Evolutionary conservation across 1,284 basidiomycete species (phyloP), one percentile per base, ranked within the genome.

Genomic region (Hymenochaete sp.): DNA sequence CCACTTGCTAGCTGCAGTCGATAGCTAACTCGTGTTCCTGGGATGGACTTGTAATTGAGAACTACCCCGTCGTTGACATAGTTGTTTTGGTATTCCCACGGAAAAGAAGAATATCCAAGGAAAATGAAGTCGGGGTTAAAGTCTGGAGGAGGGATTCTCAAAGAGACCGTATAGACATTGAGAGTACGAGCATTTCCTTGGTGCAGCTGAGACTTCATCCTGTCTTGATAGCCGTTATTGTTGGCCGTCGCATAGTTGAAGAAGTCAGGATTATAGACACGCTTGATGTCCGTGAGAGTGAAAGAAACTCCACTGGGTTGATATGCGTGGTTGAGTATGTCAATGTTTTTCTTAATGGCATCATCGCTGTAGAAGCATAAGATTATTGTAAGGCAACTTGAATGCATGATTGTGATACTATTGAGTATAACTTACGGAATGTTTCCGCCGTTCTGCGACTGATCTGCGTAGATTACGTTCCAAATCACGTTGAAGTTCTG

Each of bases 281-380:
- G 57, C 16, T 62, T 62, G 16, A 62, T 63, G 33, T 58, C 58
- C 44, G 60, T 64, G 24, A 70, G 59, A 0, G 51, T 54, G 59
- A 70, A 77, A 14, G 59, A 56, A 40, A 76, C 62, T 7, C 69
- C 68, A 38, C 65, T 57, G 14, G 53, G 52, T 4, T 61, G 50
- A 55, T 72, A 77, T 46, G 67, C 70, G 16, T 53, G 29, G 58
- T 77, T 78, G 55, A 77, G 56, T 16, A 67, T 67, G 18, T 49
- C 29, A 42, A 76, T 71, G 55, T 74, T 71, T 31, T 52, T 52
- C 6, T 52, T 33, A 48, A 75, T 60, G 57, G 66, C 62, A 7
- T 55, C 56, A 36, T 67, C 64, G 3, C 67, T 67, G 48, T 24
- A n/a, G n/a, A n/a, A 10, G 62, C 58, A 16, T 57, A n/a, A n/a